Evolutionary conservation across 805 yeast genomes (phyloP).

Genomic region (Candida nonsorbophila): DNA sequence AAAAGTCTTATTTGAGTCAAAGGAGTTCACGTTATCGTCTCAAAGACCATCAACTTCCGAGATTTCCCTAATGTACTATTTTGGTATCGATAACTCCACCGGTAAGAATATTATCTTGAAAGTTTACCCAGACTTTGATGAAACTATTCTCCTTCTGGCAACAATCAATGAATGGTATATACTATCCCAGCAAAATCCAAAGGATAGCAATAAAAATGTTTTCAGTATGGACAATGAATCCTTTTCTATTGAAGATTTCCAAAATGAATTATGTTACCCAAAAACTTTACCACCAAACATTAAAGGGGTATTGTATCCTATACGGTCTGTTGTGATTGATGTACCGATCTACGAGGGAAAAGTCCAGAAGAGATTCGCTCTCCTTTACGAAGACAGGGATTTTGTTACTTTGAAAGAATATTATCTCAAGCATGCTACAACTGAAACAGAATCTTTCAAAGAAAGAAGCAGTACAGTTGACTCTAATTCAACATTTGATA

Average conservation of each 20-base stretch:
- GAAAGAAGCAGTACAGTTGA: not conserved
- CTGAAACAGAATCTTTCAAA: not conserved
- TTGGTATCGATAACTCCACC: constrained; percentile 11
- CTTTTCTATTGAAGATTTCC: constrained; percentile 6
- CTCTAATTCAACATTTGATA: not conserved
- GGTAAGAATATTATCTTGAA: constrained; percentile 14
- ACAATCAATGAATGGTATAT: constrained; percentile 31
- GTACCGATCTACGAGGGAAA: constrained; percentile 1
- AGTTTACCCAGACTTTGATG: constrained; percentile 18
- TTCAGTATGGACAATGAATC: constrained; percentile 11
- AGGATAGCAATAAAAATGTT: constrained; percentile 8
- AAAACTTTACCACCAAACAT: constrained; percentile 20
- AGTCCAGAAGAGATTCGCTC: constrained; percentile 14
- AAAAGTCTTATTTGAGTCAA: constrained; percentile 7
- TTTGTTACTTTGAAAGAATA: constrained; percentile 9
- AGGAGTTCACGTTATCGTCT: constrained; percentile 17
- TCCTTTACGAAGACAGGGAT: constrained; percentile 15
- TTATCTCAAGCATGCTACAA: too few relatives aligned
- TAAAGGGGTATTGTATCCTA: constrained; percentile 25
- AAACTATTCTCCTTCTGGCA: constrained; percentile 16
- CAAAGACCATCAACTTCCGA: constrained; percentile 10
- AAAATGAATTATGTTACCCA: constrained; percentile 9
- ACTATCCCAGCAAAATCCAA: constrained; percentile 13
- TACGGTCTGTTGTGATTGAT: constrained; percentile 7
- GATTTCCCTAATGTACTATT: constrained; percentile 10